A percentile compares a stretch with the other conserved stretches of the same genome.
Evolutionary conservation across 2,329 filamentous ascomycete species (phyloP).

Genomic region (Ambrosiella beaveri): DNA sequence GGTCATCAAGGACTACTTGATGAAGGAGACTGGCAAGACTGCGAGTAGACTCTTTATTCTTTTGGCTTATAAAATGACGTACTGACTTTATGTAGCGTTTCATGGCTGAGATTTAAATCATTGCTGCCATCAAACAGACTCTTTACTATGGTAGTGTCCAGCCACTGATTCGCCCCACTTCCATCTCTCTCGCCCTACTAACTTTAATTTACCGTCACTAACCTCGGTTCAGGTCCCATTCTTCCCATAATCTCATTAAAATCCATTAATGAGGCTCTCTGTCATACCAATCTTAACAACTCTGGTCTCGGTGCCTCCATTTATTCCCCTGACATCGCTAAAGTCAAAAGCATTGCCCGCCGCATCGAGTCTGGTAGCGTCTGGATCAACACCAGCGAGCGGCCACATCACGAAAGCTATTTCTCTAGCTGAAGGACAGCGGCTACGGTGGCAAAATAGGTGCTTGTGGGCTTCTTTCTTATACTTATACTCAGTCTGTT

Average conservation of each 20-base stretch:
- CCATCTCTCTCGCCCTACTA: not conserved
- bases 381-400: conserved; percentile 34
- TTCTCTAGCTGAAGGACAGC: conserved; percentile 21
- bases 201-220: not conserved
- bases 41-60: conserved; percentile 7
- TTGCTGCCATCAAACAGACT: not conserved
- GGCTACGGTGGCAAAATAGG: conserved; percentile 22
- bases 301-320: conserved; percentile 40
- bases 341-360: conserved; percentile 33
- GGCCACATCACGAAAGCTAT: conserved; percentile 19
- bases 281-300: conserved; percentile 34
- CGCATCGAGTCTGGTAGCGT: conserved; percentile 40
- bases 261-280: conserved; percentile 41
- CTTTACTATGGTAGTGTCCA: conserved; percentile 5
- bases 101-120: conserved; percentile 3
- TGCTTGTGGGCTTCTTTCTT: conserved; percentile 20
- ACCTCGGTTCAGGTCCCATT: conserved; percentile 32
- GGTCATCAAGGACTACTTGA: conserved; percentile 10
- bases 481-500: conserved; percentile 19
- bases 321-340: conserved; percentile 34
- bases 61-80: not conserved
- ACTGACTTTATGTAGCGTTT: conserved; percentile 3
- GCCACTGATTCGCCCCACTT: not conserved
- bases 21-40: conserved; percentile 16
- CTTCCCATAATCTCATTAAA: conserved; percentile 45